Evolutionary conservation across 805 yeast species (phyloP).

Genomic region (Yamadazyma phyllophila): DNA sequence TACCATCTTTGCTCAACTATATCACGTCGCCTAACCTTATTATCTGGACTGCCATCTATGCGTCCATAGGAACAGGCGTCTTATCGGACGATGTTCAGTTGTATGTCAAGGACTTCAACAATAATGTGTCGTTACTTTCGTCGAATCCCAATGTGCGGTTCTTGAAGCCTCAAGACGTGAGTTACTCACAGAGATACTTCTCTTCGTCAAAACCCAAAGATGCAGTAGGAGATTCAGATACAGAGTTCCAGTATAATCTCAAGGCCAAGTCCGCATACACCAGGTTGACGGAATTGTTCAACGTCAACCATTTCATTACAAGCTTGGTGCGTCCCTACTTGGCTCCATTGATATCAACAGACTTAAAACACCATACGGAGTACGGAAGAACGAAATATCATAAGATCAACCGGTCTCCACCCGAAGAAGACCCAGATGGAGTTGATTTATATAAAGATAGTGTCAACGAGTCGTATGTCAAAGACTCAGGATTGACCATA

Average conservation of each 20-base stretch:
- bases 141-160: slow-evolving; percentile 43
- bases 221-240: slow-evolving; percentile 9
- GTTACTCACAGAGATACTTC: slow-evolving; percentile 46
- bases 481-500: slow-evolving; percentile 32
- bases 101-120: slow-evolving; percentile 61
- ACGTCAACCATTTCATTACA: slow-evolving; percentile 89
- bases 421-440: slow-evolving; percentile 24
- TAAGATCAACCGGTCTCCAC: slow-evolving; percentile 13
- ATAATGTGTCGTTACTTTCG: slow-evolving; percentile 51
- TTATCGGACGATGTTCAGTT: slow-evolving; percentile 53
- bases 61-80: slow-evolving; percentile 76
- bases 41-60: slow-evolving; percentile 85
- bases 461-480: slow-evolving; percentile 24
- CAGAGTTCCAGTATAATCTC: slow-evolving; percentile 20
- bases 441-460: slow-evolving; percentile 12
- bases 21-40: slow-evolving; percentile 91
- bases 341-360: slow-evolving; percentile 85
- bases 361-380: slow-evolving; percentile 64
- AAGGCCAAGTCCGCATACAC: slow-evolving; percentile 65
- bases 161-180: slow-evolving; percentile 45
- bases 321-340: slow-evolving; percentile 91
- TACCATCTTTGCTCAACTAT: slow-evolving; percentile 78
- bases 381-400: slow-evolving; percentile 29
- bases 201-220: slow-evolving; percentile 17
- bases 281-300: slow-evolving; percentile 84